Evolutionary conservation across 2,329 filamentous ascomycete genomes (phyloP).

Genomic region (Fusarium nodosum): DNA sequence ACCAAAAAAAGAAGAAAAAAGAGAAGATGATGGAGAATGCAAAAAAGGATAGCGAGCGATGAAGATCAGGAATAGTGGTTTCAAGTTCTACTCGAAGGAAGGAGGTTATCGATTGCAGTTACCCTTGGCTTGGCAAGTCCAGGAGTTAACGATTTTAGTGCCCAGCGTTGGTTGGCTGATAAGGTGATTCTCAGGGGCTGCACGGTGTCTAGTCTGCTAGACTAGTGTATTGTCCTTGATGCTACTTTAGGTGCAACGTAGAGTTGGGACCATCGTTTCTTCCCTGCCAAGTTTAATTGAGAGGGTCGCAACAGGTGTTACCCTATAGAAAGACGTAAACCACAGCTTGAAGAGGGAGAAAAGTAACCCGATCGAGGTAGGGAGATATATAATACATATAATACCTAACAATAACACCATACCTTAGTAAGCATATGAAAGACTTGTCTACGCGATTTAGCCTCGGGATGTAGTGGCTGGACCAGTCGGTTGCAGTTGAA

Average conservation of each 20-base stretch:
- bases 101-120: slow-evolving; percentile 15
- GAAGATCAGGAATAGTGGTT: slow-evolving; percentile 21
- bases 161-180: slow-evolving; percentile 28
- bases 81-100: slow-evolving; percentile 15
- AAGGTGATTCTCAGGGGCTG: slow-evolving; percentile 18
- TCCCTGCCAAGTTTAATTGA: slow-evolving; percentile 17
- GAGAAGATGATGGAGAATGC: slow-evolving; percentile 5
- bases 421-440: neutral
- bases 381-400: too few species aligned
- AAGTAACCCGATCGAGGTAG: too few species aligned
- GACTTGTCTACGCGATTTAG: neutral
- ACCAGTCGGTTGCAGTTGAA: neutral
- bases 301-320: neutral
- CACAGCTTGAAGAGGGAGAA: neutral
- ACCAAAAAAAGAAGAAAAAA: slow-evolving; percentile 7
- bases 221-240: slow-evolving; percentile 14
- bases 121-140: slow-evolving; percentile 18
- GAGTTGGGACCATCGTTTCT: slow-evolving; percentile 4
- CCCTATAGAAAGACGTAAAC: neutral
- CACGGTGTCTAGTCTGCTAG: slow-evolving; percentile 24
- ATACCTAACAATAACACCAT: neutral
- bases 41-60: slow-evolving; percentile 11
- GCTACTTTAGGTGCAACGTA: neutral
- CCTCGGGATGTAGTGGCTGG: neutral
- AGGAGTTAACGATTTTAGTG: slow-evolving; percentile 20